phyloP scores from a whole-genome alignment of 257 asterid species.

The Gynochthodes officinalis region DNA sequence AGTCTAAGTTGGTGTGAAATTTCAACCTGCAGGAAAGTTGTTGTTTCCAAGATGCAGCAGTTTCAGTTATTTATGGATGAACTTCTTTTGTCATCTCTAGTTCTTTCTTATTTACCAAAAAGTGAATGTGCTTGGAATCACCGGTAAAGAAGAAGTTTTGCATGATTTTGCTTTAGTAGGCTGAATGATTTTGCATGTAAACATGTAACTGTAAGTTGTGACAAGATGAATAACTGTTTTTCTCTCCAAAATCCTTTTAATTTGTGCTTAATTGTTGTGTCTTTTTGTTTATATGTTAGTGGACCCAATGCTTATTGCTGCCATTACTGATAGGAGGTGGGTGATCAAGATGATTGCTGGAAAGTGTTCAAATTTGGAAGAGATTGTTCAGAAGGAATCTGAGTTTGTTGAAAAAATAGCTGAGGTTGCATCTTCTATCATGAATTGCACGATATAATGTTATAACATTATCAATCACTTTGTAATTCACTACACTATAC shows the following conservation, averaged over 20 bases:
- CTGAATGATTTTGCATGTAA: neutral
- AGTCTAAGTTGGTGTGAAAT: conserved; percentile 1
- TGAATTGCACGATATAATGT: conserved; percentile 9
- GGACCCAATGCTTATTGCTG: conserved; percentile 23
- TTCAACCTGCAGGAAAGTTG: conserved; percentile 53
- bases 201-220: neutral
- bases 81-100: conserved; percentile 57
- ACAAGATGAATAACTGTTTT: neutral
- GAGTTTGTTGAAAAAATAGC: conserved; percentile 68
- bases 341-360: conserved; percentile 85
- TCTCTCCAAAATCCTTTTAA: neutral
- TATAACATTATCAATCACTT: neutral
- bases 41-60: conserved; percentile 49
- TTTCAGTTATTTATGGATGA: conserved; percentile 55
- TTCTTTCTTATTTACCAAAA: conserved; percentile 81
- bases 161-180: conserved; percentile 5
- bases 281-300: neutral
- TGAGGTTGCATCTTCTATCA: conserved; percentile 55
- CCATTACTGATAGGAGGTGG: conserved; percentile 76
- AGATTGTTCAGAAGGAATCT: conserved; percentile 72
- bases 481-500: neutral
- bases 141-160: conserved; percentile 40
- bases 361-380: conserved; percentile 52
- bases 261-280: neutral
- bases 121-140: conserved; percentile 98